Evolutionary conservation across 2,329 filamentous ascomycete species (phyloP).

Genomic region (Fusarium nelsonii): DNA sequence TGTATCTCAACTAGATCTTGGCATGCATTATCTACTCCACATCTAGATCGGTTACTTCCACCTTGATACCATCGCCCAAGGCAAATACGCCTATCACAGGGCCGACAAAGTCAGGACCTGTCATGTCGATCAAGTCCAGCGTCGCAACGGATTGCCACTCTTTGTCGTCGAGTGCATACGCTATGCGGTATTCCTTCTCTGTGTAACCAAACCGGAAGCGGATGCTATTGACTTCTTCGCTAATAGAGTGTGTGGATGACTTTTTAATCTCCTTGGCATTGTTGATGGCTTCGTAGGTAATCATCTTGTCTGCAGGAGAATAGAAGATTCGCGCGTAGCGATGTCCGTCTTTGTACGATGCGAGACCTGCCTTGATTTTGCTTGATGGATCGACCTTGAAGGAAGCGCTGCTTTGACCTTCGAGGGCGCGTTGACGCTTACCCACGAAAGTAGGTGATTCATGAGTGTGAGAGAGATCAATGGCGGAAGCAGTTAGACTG

Average conservation of each 20-base stretch:
- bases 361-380: neutral
- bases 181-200: slow-evolving; percentile 8
- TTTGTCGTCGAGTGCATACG: neutral
- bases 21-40: slow-evolving; percentile 11
- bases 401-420: neutral
- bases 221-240: neutral
- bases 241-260: neutral
- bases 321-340: slow-evolving; percentile 9
- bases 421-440: slow-evolving; percentile 16
- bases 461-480: slow-evolving; percentile 4
- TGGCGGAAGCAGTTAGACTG: neutral
- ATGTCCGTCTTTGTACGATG: slow-evolving; percentile 18
- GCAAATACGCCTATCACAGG: slow-evolving; percentile 24
- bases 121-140: slow-evolving; percentile 19
- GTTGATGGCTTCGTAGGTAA: slow-evolving; percentile 2
- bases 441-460: slow-evolving; percentile 17
- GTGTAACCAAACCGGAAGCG: slow-evolving; percentile 16
- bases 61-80: neutral
- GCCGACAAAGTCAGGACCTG: slow-evolving; percentile 22
- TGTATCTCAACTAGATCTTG: neutral
- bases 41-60: slow-evolving; percentile 6
- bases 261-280: slow-evolving; percentile 8
- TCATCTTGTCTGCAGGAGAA: neutral
- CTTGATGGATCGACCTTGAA: neutral
- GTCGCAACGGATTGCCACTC: slow-evolving; percentile 7